phyloP scores from a whole-genome alignment of 1,139 yeast genomes.

The Taphrina populina region DNA sequence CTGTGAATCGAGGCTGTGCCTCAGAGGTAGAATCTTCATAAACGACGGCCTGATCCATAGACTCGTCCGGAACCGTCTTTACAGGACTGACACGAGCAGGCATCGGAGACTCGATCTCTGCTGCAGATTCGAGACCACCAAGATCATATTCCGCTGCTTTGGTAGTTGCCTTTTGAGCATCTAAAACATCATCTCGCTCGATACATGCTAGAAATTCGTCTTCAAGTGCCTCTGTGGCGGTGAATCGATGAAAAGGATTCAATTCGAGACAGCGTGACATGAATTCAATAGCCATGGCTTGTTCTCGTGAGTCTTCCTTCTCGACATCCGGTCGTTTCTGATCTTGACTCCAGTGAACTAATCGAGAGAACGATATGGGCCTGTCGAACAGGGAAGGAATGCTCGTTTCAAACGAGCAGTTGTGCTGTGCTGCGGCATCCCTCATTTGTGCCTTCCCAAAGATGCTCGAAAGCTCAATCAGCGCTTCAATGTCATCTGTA shows the following conservation, averaged over 20 bases:
- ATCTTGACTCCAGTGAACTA: slow-evolving; percentile 47
- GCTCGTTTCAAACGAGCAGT: slow-evolving; percentile 76
- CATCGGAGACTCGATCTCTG: slow-evolving; percentile 8
- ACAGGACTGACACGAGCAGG: not conserved
- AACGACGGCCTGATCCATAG: not conserved
- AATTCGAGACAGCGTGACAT: slow-evolving; percentile 56
- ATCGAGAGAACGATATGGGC: slow-evolving; percentile 45
- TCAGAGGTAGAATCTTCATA: slow-evolving; percentile 12
- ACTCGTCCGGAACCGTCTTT: not conserved
- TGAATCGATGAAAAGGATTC: slow-evolving; percentile 57
- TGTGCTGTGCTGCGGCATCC: slow-evolving; percentile 79
- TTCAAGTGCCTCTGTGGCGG: slow-evolving; percentile 58
- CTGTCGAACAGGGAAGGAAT: slow-evolving; percentile 50
- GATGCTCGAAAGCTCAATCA: slow-evolving; percentile 77
- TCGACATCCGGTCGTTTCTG: slow-evolving; percentile 39
- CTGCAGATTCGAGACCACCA: slow-evolving; percentile 21
- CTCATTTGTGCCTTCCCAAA: slow-evolving; percentile 77
- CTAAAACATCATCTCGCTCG: slow-evolving; percentile 12
- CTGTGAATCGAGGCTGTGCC: not conserved
- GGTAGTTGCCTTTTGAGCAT: not conserved
- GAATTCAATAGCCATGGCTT: slow-evolving; percentile 53
- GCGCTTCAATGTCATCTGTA: slow-evolving; percentile 87
- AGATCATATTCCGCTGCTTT: not conserved
- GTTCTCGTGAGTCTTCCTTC: slow-evolving; percentile 19
- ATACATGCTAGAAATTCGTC: slow-evolving; percentile 53